phyloP scores from a whole-genome alignment of 164 flowering plant genomes.

The Brasenia schreberi region DNA sequence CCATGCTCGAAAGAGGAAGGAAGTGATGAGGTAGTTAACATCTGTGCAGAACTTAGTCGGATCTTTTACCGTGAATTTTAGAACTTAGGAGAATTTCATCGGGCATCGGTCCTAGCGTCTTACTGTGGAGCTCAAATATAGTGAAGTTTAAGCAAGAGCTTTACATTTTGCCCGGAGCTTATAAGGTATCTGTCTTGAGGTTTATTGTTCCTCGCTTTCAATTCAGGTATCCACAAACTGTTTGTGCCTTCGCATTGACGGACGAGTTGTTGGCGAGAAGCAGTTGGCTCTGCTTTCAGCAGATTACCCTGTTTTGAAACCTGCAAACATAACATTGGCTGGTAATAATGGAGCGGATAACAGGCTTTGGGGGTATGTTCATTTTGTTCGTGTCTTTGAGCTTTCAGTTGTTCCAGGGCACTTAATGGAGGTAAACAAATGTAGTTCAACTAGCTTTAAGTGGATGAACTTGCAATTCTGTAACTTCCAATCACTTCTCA shows the following conservation, averaged over 20 bases:
- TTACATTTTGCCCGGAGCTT: too few relatives aligned
- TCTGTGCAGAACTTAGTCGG: too few relatives aligned
- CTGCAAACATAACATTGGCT: constrained; percentile 22
- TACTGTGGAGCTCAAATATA: too few relatives aligned
- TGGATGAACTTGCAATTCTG: not conserved
- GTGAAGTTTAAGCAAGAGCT: too few relatives aligned
- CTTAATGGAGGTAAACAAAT: constrained; percentile 28
- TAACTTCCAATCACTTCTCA: not conserved
- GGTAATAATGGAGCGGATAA: constrained; percentile 19
- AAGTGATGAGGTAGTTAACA: too few relatives aligned
- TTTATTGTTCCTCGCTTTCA: too few relatives aligned
- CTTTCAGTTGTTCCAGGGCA: constrained; percentile 33
- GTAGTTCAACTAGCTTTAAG: not conserved
- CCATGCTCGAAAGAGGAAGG: too few relatives aligned
- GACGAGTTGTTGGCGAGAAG: constrained; percentile 55
- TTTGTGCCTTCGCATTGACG: constrained; percentile 49
- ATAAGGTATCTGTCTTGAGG: too few relatives aligned
- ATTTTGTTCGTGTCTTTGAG: constrained; percentile 28
- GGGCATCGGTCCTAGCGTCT: too few relatives aligned
- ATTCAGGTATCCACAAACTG: constrained; percentile 33
- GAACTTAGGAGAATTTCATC: too few relatives aligned
- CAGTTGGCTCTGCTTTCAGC: constrained; percentile 14
- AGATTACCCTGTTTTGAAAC: constrained; percentile 11
- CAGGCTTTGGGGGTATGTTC: constrained; percentile 39
- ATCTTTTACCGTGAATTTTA: too few relatives aligned